Base-by-base conservation (phyloP, 345 rosid species). In the Euphorbia lathyris region DNA sequence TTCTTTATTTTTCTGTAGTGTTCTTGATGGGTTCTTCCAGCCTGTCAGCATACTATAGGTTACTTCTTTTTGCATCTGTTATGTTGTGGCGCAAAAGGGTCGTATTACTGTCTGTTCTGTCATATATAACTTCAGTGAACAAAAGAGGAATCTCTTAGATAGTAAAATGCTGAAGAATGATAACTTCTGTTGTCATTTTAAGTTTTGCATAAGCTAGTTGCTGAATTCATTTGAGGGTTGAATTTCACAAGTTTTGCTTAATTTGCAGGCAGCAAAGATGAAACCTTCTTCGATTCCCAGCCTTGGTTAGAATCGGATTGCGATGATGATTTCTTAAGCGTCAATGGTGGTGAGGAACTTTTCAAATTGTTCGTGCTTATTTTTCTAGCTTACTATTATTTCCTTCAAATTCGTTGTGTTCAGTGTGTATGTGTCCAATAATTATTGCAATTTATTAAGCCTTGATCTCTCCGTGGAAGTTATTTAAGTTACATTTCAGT, bases 261-360 rank as follows among this genome's bases (percentile, higher is more conserved):
- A 30, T 60, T 56, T 77, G 83, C 87, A 95, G 99, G 92, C 58
- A 88, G 92, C 73, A 95, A 81, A 84, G 92, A 90, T 50, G 99
- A 95, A 56, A 56, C 70, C 17, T 95, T 95, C 84, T 91, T 90
- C 48, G 99, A 95, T 78, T 84, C 99, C 5, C 86, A 69, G 74
- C 74, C 87, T 3, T 95, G 87, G 86, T 63, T 95, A 43, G 97
- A 90, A 26, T 91, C 97, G 0, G 97, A 94, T 66, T 87, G 93
- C 16, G 99, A 95, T 38, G 97, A 92, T 57, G 99, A 95, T 76
- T 95, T 92, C 80, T 82, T 72, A 73, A 95, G 99, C 68, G 99
- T 95, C 57, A 87, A 78, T 64, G 99, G 98, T n/a, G 99, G 99
- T 92, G 78, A 73, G 91, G 30, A 68, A 43, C 22, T 66, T 48